Evolutionary conservation across 257 asterid genomes (phyloP).

Genomic region (Craterostigma plantagineum): DNA sequence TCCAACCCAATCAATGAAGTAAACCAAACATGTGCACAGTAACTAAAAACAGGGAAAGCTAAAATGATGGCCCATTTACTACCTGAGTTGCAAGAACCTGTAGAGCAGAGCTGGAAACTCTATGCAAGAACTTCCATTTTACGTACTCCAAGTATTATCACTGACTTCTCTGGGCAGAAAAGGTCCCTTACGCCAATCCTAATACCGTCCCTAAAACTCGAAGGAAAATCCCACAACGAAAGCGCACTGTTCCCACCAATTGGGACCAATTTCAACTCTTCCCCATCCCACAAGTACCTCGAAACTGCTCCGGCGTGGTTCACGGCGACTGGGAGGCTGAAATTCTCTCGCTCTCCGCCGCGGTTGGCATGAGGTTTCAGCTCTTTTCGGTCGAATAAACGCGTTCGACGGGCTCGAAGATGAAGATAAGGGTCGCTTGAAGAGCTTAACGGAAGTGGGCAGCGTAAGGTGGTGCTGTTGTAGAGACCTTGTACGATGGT

Average conservation of each 20-base stretch:
- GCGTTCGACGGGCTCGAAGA: too few relatives aligned
- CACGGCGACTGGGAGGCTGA: constrained; percentile 36
- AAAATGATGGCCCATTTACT: not conserved
- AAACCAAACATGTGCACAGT: not conserved
- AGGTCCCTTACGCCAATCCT: constrained; percentile 34
- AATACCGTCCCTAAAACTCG: constrained; percentile 34
- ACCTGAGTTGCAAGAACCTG: constrained; percentile 99
- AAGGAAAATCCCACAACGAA: constrained; percentile 22
- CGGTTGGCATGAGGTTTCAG: constrained; percentile 8
- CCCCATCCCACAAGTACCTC: constrained; percentile 66
- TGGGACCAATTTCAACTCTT: constrained; percentile 31
- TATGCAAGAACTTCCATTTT: constrained; percentile 86
- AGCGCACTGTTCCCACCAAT: constrained; percentile 29
- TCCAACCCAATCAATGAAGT: constrained; percentile 2
- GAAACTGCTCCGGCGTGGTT: constrained; percentile 33
- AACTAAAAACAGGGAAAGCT: not conserved
- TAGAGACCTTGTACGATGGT: too few relatives aligned
- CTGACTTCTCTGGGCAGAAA: constrained; percentile 60
- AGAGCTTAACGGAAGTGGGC: too few relatives aligned
- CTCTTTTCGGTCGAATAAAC: constrained; percentile 1
- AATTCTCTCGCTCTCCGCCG: constrained; percentile 7
- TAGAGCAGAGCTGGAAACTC: constrained; percentile 87
- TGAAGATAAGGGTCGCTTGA: too few relatives aligned
- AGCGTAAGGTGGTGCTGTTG: too few relatives aligned
- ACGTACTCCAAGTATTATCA: constrained; percentile 67